A percentile compares a stretch with the other conserved stretches of the same genome.
Evolutionary conservation across 257 asterid species (phyloP).

Genomic region (Capsicum rhomboideum): DNA sequence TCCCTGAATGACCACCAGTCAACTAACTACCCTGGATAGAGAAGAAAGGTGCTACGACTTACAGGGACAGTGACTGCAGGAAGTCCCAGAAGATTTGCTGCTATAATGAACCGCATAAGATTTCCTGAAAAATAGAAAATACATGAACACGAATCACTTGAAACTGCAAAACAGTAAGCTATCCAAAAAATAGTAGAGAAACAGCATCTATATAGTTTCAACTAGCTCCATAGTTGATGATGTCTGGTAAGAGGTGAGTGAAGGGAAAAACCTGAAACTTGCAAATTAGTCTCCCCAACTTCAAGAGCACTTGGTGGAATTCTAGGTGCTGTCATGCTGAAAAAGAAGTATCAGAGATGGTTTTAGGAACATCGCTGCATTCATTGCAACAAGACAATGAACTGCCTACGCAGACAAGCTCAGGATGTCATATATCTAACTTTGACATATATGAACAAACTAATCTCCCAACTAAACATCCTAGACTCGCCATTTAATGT

Average conservation of each 20-base stretch:
- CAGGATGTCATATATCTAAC: background rate
- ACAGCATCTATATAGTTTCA: background rate
- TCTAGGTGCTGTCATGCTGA: constrained; percentile 88
- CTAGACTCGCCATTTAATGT: background rate
- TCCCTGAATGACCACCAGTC: background rate
- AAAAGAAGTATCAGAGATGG: background rate
- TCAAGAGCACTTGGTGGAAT: constrained; percentile 75
- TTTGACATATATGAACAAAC: background rate
- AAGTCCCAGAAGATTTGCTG: constrained; percentile 86
- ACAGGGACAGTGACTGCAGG: constrained; percentile 92
- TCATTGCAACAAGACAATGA: background rate
- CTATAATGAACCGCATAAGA: constrained; percentile 68
- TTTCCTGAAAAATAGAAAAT: constrained; percentile 40
- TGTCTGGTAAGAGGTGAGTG: background rate
- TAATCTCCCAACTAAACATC: background rate
- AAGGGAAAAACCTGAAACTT: constrained; percentile 37
- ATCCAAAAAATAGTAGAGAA: background rate
- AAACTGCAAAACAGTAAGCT: background rate
- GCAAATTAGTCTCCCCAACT: constrained; percentile 71
- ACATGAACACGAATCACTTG: background rate
- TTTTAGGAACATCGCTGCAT: background rate
- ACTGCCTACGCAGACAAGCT: background rate
- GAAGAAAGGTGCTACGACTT: constrained; percentile 22
- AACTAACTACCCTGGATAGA: background rate
- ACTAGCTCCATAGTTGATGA: background rate